Conservation (phyloP, 2,329 filamentous ascomycete genomes). For the Fusarium coicis region DNA sequence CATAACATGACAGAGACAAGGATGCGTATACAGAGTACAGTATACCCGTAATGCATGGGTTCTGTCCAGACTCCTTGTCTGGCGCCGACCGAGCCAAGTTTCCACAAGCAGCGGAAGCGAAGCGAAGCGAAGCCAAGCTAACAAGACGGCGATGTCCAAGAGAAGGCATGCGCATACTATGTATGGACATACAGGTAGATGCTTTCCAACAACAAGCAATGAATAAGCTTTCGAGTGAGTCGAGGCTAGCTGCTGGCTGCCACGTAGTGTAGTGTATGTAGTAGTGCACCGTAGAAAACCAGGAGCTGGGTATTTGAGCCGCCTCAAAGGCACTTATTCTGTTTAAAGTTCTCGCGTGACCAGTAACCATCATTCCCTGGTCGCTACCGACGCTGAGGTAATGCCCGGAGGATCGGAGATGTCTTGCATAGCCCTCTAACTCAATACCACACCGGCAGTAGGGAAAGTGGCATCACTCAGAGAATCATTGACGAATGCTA, state of each 20-base stretch:
- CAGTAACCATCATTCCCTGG: background rate
- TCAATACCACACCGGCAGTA: background rate
- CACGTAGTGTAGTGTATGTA: background rate
- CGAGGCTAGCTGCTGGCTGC: background rate
- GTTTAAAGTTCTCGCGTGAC: constrained; percentile 1
- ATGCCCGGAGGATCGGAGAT: background rate
- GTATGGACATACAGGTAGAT: background rate
- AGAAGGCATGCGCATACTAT: background rate
- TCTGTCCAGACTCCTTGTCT: constrained; percentile 1
- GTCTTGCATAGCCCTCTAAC: constrained; percentile 3
- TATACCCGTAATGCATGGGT: constrained; percentile 2
- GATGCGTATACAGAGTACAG: background rate
- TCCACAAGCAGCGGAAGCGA: background rate
- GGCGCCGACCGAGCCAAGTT: constrained; percentile 1
- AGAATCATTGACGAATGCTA: background rate
- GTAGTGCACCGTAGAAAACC: background rate
- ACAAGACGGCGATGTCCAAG: background rate
- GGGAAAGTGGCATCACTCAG: background rate
- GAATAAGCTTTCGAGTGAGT: background rate
- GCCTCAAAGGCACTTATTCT: background rate
- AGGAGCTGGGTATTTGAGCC: background rate
- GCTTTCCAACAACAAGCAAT: background rate
- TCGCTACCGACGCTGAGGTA: background rate
- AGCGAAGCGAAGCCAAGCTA: background rate
- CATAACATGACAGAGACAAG: constrained; percentile 4